Base-by-base conservation (phyloP, 129 eudicot species). In the Ambrosia artemisiifolia region DNA sequence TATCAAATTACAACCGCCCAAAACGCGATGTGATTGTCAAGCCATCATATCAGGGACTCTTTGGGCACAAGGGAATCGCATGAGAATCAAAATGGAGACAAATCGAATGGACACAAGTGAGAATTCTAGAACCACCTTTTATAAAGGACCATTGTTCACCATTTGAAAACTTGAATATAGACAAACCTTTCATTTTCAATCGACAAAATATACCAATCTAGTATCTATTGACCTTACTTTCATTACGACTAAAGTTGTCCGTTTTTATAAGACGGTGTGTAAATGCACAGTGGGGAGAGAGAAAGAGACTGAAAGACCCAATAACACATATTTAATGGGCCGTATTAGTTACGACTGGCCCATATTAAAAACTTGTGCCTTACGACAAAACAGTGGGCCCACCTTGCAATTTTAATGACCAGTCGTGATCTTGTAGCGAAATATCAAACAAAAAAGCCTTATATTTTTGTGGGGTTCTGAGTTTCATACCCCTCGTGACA, bases 391-490 rank as follows among this genome's bases (percentile, higher is more conserved):
- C 28, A 24, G 28, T 24, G 28, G 28, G 28, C 28, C 79, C 57
- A 75, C 65, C 71, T 28, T 32, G 7, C 66, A 14, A 40, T 56
- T 54, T 67, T 67, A 75, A 66, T 71, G 62, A 73, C 40, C 14
- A 62, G 53, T 48, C 78, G 35, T 73, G 18, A 9, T 61, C 47
- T 0, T 44, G 1, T 24, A 60, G 62, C 69, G 12, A 73, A 60
- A 46, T 24, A 32, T 30, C 9, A 44, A 73, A 73, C 69, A 19
- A 47, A 48, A 48, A 73, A 66, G 33, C 73, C 67, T 75, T n/a
- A n/a, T n/a, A n/a, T n/a, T n/a, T n/a, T n/a, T n/a, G n/a, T n/a
- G n/a, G n/a, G n/a, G n/a, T n/a, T n/a, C n/a, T n/a, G n/a, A n/a
- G n/a, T n/a, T n/a, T n/a, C n/a, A n/a, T n/a, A n/a, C n/a, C n/a